Percentiles rank a stretch among this genome's conserved stretches.
Conservation (phyloP, 2,329 filamentous ascomycete genomes). For the Verticillium albo-atrum region DNA sequence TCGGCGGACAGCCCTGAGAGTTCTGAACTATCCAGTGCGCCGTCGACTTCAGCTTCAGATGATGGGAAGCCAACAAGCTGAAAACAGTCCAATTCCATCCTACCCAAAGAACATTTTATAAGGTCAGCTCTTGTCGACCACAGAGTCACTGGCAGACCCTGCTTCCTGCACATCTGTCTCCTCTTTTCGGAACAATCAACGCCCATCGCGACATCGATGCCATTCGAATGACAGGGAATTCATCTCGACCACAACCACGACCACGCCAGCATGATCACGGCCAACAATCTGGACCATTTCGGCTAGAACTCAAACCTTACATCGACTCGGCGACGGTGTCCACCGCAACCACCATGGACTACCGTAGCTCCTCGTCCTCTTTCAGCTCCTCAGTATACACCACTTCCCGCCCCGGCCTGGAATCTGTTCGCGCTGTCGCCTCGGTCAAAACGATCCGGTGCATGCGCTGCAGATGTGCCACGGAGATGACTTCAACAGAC, state of each 20-base stretch:
- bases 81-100: neutral
- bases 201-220: neutral
- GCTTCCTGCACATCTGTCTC: neutral
- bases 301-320: neutral
- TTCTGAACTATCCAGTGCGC: neutral
- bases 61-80: neutral
- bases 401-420: conserved; percentile 42
- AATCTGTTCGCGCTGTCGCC: conserved; percentile 39
- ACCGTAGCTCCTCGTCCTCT: conserved; percentile 28
- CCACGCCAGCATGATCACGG: neutral
- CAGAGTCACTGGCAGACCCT: neutral
- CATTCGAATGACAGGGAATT: neutral
- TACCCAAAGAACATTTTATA: neutral
- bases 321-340: neutral
- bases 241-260: neutral
- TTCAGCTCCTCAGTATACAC: conserved; percentile 29
- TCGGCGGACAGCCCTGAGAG: neutral
- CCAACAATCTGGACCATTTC: neutral
- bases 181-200: neutral
- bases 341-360: neutral
- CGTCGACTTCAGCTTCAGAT: neutral
- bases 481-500: conserved; percentile 58
- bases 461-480: conserved; percentile 55
- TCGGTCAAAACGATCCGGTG: conserved; percentile 59
- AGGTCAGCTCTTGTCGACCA: neutral